These are phyloP conservation scores for cucumber (Cucumis sativus) DNA, from an alignment of 306 rosid genomes.

Conservation along the genomic window Cucumber_9930_V3 NC_026658.2:25919501-25920000, in stretches of 20 bases:
- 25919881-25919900: neutral
- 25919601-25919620: neutral
- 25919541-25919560: neutral
- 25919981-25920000: no score
- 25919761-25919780: neutral
- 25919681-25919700: neutral
- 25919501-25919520: neutral
- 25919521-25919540: neutral
- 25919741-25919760: neutral
- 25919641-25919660: neutral
- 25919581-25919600: neutral
- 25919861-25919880: neutral
- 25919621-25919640: neutral
- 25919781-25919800: neutral
- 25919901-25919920: no score
- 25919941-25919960: no score
- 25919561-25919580: neutral
- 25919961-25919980: no score
- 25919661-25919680: neutral
- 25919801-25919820: neutral
- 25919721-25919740: neutral
- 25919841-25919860: constrained; percentile 1
- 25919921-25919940: no score
- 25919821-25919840: neutral
- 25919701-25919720: neutral